Evolutionary conservation across 805 yeast genomes (phyloP), one percentile per base, ranked within the genome.

Genomic region (Scheffersomyces stipitis): DNA sequence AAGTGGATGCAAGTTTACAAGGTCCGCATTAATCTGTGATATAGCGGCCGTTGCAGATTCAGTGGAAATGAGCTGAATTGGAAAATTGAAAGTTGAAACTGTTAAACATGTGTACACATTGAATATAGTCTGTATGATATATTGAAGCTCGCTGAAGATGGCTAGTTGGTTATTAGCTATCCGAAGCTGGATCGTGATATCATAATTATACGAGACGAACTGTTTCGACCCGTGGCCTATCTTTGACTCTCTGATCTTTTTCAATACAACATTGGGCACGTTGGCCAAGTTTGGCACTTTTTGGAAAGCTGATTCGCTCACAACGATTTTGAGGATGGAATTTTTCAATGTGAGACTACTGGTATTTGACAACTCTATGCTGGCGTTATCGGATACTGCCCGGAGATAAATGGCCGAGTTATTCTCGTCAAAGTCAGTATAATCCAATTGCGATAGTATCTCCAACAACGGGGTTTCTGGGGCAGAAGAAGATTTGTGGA

Each of bases 201-300:
- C 30, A 31, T 47, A 34, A 28, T 31, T 33, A 34, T 31, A 43
- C 5, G 45, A 31, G 5, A 45, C 55, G 17, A 35, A 29, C 27
- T 41, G 34, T 18, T 39, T 34, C 6, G 54, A 34, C 0, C 58
- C 58, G 32, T 53, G 58, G 12, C 58, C 58, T 15, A 29, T 34
- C 28, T 53, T 53, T 14, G 49, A 36, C 10, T 36, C 39, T 5
- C 35, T 26, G 12, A 52, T 20, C 23, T 41, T 44, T 24, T 37
- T 39, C 6, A 41, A 7, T 20, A 10, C 37, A 10, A 27, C 9
- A 16, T 43, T 31, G 18, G 42, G 40, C 6, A 36, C 12, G 8
- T 33, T 31, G 18, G 41, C 30, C 18, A 45, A 17, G 17, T 38
- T 30, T 7, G 49, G 46, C 8, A 38, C 31, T 8, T 35, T 15